Evolutionary conservation across 1,284 basidiomycete species (phyloP), one percentile per base, ranked within the genome.

Genomic region (Afroboletus lepidellus): DNA sequence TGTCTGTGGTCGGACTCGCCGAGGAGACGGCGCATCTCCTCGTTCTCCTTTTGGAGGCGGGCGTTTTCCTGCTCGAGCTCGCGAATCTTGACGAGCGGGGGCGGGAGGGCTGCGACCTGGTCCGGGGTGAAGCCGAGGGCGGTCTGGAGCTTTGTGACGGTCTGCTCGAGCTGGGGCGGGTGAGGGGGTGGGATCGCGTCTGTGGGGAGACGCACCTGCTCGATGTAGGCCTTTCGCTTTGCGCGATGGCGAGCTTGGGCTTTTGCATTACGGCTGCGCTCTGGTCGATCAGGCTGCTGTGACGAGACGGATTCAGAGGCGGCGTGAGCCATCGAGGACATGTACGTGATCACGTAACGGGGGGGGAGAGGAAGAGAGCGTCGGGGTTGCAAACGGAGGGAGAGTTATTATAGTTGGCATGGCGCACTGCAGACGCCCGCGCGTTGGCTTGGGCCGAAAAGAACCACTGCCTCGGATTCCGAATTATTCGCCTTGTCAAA

Each of bases 191-290:
- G 8, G 34, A 34, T 34, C 52, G 56, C 29, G 53, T 50, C 8
- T 21, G 6, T 9, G n/a, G 51, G 50, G 7, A 6, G 41, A 54
- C 54, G 11, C 1, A 90, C 91, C 75, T 92, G 86, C 63, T 93
- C 91, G 64, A 94, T 90, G 74, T 94, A 93, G 12, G 91, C 92
- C 76, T 94, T 94, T 71, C 92, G 81, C 73, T 94, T 94, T 67
- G 92, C 92, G 51, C 92, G 83, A 76, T 94, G 92, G 62, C 92
- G 77, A 48, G 92, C 90, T 74, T 95, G 92, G 4, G 92, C 92
- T 69, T 89, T 91, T 52, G 89, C 90, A 73, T 91, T 92, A 74
- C 90, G 83, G 74, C 84, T 86, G 57, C 87, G 85, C 70, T 89
- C 86, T 73, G 87, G 86, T 36, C 73, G 72, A 64, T 78, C 76